Evolutionary conservation across 2,329 filamentous ascomycete species (phyloP).

Genomic region (Colletotrichum orbiculare): DNA sequence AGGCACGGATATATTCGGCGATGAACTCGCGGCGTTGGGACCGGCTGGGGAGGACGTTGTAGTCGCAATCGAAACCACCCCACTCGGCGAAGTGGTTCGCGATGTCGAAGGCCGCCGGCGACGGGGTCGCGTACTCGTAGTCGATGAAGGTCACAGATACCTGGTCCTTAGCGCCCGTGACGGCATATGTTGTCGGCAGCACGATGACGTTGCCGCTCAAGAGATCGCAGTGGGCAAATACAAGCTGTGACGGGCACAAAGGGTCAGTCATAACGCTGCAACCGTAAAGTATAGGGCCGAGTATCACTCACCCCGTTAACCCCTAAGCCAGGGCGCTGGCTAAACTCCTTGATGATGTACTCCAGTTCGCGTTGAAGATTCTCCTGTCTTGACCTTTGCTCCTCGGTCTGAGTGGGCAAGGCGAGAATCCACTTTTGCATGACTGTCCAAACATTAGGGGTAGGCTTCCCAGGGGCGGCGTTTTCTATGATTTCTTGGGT

Average conservation of each 20-base stretch:
- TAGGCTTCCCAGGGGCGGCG: constrained; percentile 73
- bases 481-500: constrained; percentile 53
- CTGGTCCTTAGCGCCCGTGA: constrained; percentile 48
- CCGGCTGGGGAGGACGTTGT: constrained; percentile 81
- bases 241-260: constrained; percentile 63
- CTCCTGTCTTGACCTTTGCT: constrained; percentile 74
- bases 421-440: constrained; percentile 96
- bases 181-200: constrained; percentile 60
- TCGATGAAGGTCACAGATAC: constrained; percentile 88
- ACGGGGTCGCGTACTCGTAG: constrained; percentile 97
- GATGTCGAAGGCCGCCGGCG: constrained; percentile 94
- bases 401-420: constrained; percentile 78
- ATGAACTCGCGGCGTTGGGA: constrained; percentile 84
- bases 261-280: constrained; percentile 17
- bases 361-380: constrained; percentile 80
- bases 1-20: constrained; percentile 82
- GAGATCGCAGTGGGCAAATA: constrained; percentile 96
- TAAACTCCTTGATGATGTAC: constrained; percentile 76
- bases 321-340: constrained; percentile 81
- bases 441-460: constrained; percentile 93
- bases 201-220: constrained; percentile 97
- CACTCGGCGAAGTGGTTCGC: constrained; percentile 99
- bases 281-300: background rate
- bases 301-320: constrained; percentile 73
- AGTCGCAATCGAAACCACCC: constrained; percentile 97